These are phyloP conservation scores for Neoboletus magnificus DNA, from an alignment of 768 basidiomycete genomes.

Conservation along the genomic window DNA sequence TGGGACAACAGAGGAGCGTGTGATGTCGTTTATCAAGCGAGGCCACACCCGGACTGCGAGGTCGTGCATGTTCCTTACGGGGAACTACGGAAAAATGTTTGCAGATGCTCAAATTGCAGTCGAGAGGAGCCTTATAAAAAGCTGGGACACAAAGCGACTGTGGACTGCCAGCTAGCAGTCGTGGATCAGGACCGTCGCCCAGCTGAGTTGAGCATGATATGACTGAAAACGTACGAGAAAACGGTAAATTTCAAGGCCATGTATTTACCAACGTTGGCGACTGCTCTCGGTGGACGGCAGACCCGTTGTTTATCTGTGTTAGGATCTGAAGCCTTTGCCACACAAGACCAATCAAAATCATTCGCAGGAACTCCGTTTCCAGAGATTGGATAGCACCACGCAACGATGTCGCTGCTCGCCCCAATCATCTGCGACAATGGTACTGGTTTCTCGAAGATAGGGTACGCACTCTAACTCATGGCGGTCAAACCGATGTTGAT, in stretches of 20 bases:
- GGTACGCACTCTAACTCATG: slow-evolving; percentile 47
- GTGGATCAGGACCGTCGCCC: neutral
- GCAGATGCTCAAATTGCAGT: no score
- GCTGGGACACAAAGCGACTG: neutral
- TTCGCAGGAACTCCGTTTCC: slow-evolving; percentile 14
- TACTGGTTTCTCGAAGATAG: slow-evolving; percentile 95
- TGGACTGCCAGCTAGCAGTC: neutral
- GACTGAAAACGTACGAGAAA: neutral
- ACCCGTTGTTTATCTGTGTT: slow-evolving; percentile 22
- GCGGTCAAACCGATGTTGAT: slow-evolving; percentile 7
- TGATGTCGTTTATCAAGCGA: neutral
- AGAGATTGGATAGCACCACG: slow-evolving; percentile 7
- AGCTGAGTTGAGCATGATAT: neutral
- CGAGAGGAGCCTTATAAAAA: neutral
- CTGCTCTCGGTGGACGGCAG: neutral
- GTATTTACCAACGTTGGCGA: neutral
- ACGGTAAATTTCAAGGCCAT: neutral
- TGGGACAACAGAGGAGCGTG: neutral
- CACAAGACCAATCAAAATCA: slow-evolving; percentile 19
- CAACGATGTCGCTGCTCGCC: slow-evolving; percentile 75
- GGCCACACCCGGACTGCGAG: neutral
- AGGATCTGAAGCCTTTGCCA: slow-evolving; percentile 25
- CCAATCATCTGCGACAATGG: slow-evolving; percentile 99
- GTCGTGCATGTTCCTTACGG: neutral
- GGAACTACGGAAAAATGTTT: neutral